Evolutionary conservation across 345 rosid species (phyloP).

Genomic region (Ceriops tagal): DNA sequence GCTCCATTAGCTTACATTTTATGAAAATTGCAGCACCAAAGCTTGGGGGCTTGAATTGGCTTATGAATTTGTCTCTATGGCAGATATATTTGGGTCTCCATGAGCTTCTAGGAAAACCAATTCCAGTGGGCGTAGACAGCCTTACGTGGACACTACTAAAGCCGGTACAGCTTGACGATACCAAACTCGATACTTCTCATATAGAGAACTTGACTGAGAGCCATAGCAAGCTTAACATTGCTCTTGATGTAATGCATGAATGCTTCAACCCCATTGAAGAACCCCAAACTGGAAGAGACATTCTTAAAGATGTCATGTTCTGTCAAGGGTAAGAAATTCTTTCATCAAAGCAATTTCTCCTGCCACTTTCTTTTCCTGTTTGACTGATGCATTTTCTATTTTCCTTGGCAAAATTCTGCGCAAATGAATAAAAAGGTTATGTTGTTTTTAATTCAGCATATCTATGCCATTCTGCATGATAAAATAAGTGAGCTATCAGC

Average conservation of each 20-base stretch:
- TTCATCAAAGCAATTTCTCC: neutral
- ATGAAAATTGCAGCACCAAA: too few species aligned
- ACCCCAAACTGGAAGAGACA: constrained; percentile 50
- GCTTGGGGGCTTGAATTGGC: too few species aligned
- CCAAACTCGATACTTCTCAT: constrained; percentile 28
- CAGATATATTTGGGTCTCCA: constrained; percentile 61
- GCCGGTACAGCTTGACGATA: constrained; percentile 24
- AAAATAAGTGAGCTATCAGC: too few species aligned
- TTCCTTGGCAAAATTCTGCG: too few species aligned
- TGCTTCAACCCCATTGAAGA: constrained; percentile 69
- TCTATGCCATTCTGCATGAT: too few species aligned
- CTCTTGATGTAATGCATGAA: constrained; percentile 80
- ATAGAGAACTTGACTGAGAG: constrained; percentile 43
- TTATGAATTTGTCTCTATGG: constrained; percentile 7
- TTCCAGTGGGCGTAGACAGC: constrained; percentile 49
- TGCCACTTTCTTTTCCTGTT: neutral
- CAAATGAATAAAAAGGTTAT: too few species aligned
- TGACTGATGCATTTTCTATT: neutral
- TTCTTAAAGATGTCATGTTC: constrained; percentile 65
- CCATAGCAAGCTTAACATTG: constrained; percentile 60
- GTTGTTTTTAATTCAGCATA: too few species aligned
- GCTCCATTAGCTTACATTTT: too few species aligned
- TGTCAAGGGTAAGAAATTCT: constrained; percentile 52
- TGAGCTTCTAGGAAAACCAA: constrained; percentile 58
- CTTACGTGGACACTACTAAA: constrained; percentile 73